phyloP scores from a whole-genome alignment of 176 grass and related monocot species.

The Carex littledalei region DNA sequence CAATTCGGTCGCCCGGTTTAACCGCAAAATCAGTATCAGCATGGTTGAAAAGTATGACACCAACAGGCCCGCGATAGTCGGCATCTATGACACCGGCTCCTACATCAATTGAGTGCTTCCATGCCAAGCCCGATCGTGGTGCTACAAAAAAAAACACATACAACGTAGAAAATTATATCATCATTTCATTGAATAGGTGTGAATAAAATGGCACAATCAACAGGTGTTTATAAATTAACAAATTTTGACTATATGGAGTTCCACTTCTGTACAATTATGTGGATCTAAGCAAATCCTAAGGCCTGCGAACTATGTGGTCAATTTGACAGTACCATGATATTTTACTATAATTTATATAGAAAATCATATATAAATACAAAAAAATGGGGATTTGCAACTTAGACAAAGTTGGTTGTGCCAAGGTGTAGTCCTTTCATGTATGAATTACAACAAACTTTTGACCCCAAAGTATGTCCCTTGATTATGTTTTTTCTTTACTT shows the following conservation, averaged over 20 bases:
- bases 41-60: constrained; percentile 92
- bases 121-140: constrained; percentile 61
- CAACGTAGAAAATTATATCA: background rate
- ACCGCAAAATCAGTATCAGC: constrained; percentile 63
- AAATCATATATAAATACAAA: too few species aligned
- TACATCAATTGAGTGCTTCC: constrained; percentile 82
- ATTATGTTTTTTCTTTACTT: background rate
- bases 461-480: background rate
- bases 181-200: constrained; percentile 29
- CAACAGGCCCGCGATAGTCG: constrained; percentile 64
- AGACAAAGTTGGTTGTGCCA: background rate
- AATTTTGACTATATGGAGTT: background rate
- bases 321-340: too few species aligned
- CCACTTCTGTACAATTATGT: background rate
- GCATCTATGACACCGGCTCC: constrained; percentile 91
- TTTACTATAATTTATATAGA: too few species aligned
- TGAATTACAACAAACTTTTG: background rate
- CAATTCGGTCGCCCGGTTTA: constrained; percentile 57
- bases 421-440: background rate
- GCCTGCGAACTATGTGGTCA: background rate
- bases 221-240: background rate
- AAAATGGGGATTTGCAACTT: background rate
- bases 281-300: background rate
- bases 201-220: background rate
- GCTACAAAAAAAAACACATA: constrained; percentile 24